phyloP scores from a whole-genome alignment of 2,329 filamentous ascomycete genomes.

The Phoma herbarum region DNA sequence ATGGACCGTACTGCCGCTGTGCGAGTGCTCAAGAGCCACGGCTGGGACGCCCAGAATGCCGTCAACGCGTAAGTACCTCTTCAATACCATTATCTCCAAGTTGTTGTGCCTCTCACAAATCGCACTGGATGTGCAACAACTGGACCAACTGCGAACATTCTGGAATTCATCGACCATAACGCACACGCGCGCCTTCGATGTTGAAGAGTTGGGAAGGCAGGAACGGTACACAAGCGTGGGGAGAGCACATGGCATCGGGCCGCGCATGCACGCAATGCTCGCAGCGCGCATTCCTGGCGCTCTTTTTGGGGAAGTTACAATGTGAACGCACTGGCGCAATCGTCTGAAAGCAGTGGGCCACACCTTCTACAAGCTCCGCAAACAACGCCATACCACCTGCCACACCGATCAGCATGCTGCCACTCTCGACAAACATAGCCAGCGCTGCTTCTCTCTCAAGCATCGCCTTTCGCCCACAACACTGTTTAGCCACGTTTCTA shows the following conservation, averaged over 20 bases:
- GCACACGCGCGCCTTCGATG: not conserved
- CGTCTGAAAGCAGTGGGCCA: slow-evolving; percentile 14
- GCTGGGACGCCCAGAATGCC: slow-evolving; percentile 57
- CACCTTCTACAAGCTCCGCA: slow-evolving; percentile 10
- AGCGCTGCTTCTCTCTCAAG: slow-evolving; percentile 6
- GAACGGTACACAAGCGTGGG: slow-evolving; percentile 7
- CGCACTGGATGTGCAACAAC: not conserved
- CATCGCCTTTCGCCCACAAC: slow-evolving; percentile 16
- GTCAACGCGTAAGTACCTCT: slow-evolving; percentile 57
- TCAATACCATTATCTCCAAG: slow-evolving; percentile 3
- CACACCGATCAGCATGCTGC: not conserved
- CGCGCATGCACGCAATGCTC: not conserved
- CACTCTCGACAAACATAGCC: slow-evolving; percentile 17
- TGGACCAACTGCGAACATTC: slow-evolving; percentile 2
- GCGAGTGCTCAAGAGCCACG: slow-evolving; percentile 55
- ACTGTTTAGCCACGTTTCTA: slow-evolving; percentile 16
- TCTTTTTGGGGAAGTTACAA: slow-evolving; percentile 1
- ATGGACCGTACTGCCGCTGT: slow-evolving; percentile 56
- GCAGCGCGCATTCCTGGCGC: slow-evolving; percentile 15
- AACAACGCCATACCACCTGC: slow-evolving; percentile 22
- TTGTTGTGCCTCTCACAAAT: not conserved
- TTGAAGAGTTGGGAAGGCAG: not conserved
- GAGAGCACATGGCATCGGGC: slow-evolving; percentile 11
- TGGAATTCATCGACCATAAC: not conserved
- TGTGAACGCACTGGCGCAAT: not conserved